Conservation (phyloP, 208 protist genomes). For the Acanthamoeba sp. region DNA sequence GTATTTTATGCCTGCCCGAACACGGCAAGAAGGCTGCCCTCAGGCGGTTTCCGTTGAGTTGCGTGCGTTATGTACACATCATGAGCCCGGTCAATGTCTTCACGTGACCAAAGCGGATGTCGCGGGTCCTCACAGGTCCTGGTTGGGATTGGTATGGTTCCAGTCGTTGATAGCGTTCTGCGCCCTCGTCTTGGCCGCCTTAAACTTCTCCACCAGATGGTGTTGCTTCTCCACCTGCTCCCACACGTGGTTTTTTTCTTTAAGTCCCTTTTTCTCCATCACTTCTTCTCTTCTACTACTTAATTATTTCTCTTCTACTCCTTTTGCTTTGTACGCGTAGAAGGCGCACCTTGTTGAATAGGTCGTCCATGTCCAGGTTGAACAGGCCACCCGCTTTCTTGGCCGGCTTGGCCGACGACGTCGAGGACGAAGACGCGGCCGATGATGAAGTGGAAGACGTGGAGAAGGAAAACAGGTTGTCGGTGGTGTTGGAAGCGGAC, state of each 20-base stretch:
- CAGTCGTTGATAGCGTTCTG: conserved; percentile 18
- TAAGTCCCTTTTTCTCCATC: no score
- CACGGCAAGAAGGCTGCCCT: no score
- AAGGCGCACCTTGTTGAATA: neutral
- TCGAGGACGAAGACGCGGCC: neutral
- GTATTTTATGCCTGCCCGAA: no score
- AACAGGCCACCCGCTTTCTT: conserved; percentile 30
- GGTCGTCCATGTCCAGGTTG: conserved; percentile 20
- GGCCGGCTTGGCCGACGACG: neutral
- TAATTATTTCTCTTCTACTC: no score
- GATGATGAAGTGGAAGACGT: neutral
- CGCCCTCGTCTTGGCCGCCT: conserved; percentile 8
- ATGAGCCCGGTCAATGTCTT: no score
- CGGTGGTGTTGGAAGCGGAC: neutral
- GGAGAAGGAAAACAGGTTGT: conserved; percentile 9
- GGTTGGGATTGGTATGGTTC: neutral
- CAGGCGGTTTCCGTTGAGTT: no score
- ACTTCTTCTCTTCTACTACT: no score
- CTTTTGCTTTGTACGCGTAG: no score
- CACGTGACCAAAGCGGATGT: no score
- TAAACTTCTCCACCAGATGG: conserved; percentile 22
- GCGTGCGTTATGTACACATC: no score
- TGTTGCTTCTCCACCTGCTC: conserved; percentile 18
- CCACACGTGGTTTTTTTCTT: no score
- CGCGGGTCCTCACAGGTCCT: neutral